Evolutionary conservation across 2,329 filamentous ascomycete species (phyloP), one percentile per base, ranked within the genome.

Genomic region (Anthostomella pinea): DNA sequence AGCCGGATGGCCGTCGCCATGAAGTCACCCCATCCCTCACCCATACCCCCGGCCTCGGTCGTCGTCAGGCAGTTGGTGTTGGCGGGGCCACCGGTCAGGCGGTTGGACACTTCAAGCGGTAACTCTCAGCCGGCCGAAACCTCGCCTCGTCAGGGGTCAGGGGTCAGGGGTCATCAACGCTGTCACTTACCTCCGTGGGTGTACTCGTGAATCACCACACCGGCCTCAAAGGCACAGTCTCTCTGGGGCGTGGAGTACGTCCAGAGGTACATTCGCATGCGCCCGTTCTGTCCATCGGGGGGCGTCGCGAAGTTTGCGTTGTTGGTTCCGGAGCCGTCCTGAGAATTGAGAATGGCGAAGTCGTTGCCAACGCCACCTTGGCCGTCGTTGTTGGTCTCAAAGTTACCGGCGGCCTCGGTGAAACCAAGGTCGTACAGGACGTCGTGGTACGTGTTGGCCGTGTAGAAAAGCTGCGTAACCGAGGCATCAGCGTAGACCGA

Each of bases 211-310:
- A 81, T 72, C 15, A 82, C 66, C 13, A 81, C 73, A 38, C 74
- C 72, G 5, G 73, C 70, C 30, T 81, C 77, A 45, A 81, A 80
- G n/a, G 67, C 59, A 39, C 68, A 70, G 55, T 81, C 77, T 6
- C 75, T 66, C 36, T 63, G 52, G 0, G 73, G 73, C 0, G 56
- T 68, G 6, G 69, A 65, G 8, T 49, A 46, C 7, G 63, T 70
- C 72, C 73, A 81, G 30, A 80, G 56, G 52, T 71, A 79, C 75
- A 80, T 79, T 15, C 71, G 57, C 77, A 81, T 80, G 19, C 73
- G 67, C 10, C 69, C 70, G 2, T 60, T 56, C 26, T 63, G 54
- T 7, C 75, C 75, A 43, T 79, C 75, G 0, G 66, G 63, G 0
- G 72, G 73, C 0, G 75, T 75, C 5, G 68, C 66, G 43, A 80